Evolutionary conservation across 2,329 filamentous ascomycete species (phyloP).

Genomic region (Thielaviopsis cerberus): DNA sequence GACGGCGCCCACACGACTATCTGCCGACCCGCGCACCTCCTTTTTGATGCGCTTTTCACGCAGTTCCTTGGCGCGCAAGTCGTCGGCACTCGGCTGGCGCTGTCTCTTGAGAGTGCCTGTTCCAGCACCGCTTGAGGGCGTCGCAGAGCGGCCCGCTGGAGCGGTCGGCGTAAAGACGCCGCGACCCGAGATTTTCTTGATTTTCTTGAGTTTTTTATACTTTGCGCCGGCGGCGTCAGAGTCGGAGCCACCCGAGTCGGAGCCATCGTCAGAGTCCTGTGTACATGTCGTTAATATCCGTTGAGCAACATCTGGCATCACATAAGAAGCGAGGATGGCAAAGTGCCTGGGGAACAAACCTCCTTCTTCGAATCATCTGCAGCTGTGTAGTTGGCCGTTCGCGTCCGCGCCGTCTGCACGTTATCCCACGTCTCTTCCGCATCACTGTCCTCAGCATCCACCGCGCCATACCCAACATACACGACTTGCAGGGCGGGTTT

Average conservation of each 20-base stretch:
- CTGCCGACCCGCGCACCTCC: constrained; percentile 26
- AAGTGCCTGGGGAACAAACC: constrained; percentile 15
- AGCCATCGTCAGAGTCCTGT: constrained; percentile 12
- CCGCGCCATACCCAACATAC: constrained; percentile 35
- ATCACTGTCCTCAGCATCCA: constrained; percentile 21
- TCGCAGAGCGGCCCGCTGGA: constrained; percentile 7
- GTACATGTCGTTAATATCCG: constrained; percentile 1
- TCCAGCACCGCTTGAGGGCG: constrained; percentile 9
- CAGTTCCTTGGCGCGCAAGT: constrained; percentile 24
- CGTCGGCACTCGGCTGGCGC: not conserved
- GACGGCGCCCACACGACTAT: constrained; percentile 4
- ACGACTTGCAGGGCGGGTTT: constrained; percentile 36
- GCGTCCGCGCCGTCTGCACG: constrained; percentile 19
- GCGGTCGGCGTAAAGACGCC: not conserved
- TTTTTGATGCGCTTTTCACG: constrained; percentile 44
- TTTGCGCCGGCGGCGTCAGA: constrained; percentile 6
- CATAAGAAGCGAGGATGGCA: not conserved
- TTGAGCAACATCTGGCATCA: not conserved
- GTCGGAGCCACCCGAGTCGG: constrained; percentile 10
- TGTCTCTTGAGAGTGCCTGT: constrained; percentile 2
- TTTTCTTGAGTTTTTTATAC: constrained; percentile 9
- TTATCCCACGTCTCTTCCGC: constrained; percentile 19
- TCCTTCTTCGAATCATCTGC: constrained; percentile 13
- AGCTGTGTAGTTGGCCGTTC: constrained; percentile 18
- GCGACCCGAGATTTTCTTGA: constrained; percentile 10